phyloP scores from a whole-genome alignment of 192 early-diverging fungal genomes.

The Funneliformis geosporum region DNA sequence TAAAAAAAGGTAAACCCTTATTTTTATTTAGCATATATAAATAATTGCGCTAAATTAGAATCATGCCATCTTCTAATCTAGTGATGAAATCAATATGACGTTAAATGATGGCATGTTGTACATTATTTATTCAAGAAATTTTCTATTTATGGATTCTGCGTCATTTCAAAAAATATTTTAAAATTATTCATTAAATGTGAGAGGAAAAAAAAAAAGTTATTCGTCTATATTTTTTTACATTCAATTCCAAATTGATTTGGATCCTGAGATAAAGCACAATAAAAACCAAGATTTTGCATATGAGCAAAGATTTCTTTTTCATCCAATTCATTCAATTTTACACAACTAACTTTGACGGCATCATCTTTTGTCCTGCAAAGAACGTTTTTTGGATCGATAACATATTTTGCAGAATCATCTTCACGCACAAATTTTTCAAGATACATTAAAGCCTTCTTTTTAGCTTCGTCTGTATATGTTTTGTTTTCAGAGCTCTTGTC shows the following conservation, averaged over 20 bases:
- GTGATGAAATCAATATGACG: too few relatives aligned
- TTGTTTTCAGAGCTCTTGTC: neutral
- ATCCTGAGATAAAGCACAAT: slow-evolving; percentile 1
- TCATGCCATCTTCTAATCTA: too few relatives aligned
- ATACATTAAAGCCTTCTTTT: neutral
- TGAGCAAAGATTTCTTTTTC: slow-evolving; percentile 19
- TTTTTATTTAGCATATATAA: too few relatives aligned
- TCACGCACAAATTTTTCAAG: slow-evolving; percentile 5
- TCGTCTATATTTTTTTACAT: slow-evolving; percentile 4
- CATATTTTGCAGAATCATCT: neutral
- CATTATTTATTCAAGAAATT: too few relatives aligned
- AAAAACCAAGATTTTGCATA: slow-evolving; percentile 26
- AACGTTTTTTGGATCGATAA: neutral
- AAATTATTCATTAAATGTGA: too few relatives aligned
- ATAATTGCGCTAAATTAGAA: too few relatives aligned
- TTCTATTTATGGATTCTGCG: too few relatives aligned
- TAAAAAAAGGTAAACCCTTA: too few relatives aligned
- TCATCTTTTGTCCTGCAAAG: neutral
- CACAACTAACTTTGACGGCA: neutral
- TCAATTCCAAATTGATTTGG: neutral
- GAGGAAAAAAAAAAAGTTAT: neutral
- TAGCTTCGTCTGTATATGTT: neutral
- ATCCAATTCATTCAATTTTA: neutral
- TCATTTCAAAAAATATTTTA: too few relatives aligned
- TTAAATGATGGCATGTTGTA: too few relatives aligned